Percentiles rank a stretch among this genome's conserved stretches.
Evolutionary conservation across 1,284 basidiomycete species (phyloP).

Genomic region (Chondrostereum purpureum): DNA sequence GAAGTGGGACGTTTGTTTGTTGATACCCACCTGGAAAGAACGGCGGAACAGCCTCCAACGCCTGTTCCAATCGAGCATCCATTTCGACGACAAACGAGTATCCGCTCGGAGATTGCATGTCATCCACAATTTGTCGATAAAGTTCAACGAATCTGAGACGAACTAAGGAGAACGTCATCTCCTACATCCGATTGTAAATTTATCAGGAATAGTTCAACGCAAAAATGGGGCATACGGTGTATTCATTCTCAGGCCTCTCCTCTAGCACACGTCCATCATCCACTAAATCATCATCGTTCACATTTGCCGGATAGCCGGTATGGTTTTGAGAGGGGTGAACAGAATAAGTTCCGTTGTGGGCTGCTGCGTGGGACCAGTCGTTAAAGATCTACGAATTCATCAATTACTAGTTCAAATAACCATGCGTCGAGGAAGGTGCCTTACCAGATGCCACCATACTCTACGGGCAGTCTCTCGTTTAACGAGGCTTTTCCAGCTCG

Average conservation of each 20-base stretch:
- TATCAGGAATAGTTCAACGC: background rate
- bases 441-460: slow-evolving; percentile 21
- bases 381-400: slow-evolving; percentile 15
- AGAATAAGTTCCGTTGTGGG: slow-evolving; percentile 20
- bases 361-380: slow-evolving; percentile 21
- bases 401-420: background rate
- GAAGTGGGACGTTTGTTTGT: background rate
- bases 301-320: slow-evolving; percentile 18
- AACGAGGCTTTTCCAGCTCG: slow-evolving; percentile 17
- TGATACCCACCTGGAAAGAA: slow-evolving; percentile 14
- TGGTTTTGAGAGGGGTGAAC: slow-evolving; percentile 20
- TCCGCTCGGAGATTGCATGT: slow-evolving; percentile 17
- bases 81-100: slow-evolving; percentile 19
- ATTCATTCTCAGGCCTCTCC: slow-evolving; percentile 7
- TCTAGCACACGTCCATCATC: slow-evolving; percentile 12
- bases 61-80: slow-evolving; percentile 14
- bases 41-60: slow-evolving; percentile 14
- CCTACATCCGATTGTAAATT: slow-evolving; percentile 4
- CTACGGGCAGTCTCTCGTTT: slow-evolving; percentile 18
- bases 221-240: slow-evolving; percentile 10
- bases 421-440: slow-evolving; percentile 4
- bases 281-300: slow-evolving; percentile 17
- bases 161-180: slow-evolving; percentile 19
- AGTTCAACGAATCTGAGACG: slow-evolving; percentile 18
- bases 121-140: slow-evolving; percentile 16